Evolutionary conservation across 257 asterid species (phyloP).

Genomic region (Salvia rosmarinus): DNA sequence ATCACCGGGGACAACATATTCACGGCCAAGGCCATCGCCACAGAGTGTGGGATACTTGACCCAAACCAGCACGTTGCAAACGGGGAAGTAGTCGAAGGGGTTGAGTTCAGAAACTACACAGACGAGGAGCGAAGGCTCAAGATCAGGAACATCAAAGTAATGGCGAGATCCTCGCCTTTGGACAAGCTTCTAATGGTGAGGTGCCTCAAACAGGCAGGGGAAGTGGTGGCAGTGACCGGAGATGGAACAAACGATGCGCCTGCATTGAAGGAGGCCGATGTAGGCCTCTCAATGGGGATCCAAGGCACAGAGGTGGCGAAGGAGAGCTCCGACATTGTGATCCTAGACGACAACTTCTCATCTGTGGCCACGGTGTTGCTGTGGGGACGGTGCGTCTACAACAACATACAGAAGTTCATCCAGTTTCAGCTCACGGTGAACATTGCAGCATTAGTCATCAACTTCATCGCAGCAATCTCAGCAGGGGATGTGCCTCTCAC

Average conservation of each 20-base stretch:
- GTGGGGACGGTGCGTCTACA: conserved; percentile 75
- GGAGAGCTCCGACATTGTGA: conserved; percentile 71
- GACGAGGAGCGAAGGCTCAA: conserved; percentile 43
- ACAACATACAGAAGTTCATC: conserved; percentile 69
- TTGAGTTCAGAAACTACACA: conserved; percentile 47
- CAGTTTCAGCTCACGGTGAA: conserved; percentile 83
- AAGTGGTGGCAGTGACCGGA: conserved; percentile 80
- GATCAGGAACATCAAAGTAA: conserved; percentile 51
- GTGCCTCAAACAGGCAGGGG: conserved; percentile 57
- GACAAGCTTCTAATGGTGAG: conserved; percentile 61
- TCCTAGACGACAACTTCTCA: conserved; percentile 63
- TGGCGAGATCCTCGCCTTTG: conserved; percentile 66
- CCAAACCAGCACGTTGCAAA: conserved; percentile 14
- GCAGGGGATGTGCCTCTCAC: conserved; percentile 74
- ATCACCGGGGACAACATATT: conserved; percentile 62
- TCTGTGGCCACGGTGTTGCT: conserved; percentile 57
- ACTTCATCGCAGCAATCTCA: conserved; percentile 72
- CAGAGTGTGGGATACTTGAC: conserved; percentile 66
- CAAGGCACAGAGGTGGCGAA: conserved; percentile 68
- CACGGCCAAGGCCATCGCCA: conserved; percentile 68
- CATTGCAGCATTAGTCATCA: conserved; percentile 62
- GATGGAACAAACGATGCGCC: conserved; percentile 63
- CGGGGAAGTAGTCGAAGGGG: conserved; percentile 59
- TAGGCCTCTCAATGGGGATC: conserved; percentile 68
- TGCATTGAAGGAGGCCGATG: conserved; percentile 63